Conservation (phyloP, 441 rosid species). For the Croton setiger region DNA sequence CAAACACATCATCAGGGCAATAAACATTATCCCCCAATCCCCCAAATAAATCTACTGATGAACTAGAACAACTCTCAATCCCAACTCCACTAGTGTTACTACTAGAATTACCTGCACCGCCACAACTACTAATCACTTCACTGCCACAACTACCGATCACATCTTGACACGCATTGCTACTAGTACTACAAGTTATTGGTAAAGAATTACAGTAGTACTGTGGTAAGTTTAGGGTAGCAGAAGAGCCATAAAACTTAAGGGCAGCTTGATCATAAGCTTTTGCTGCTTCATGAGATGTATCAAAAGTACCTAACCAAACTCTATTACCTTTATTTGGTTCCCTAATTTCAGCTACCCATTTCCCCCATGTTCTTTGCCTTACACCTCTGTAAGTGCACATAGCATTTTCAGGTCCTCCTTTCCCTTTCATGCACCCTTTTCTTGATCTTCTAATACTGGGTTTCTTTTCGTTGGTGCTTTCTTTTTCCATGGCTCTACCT, state of each 20-base stretch:
- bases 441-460: conserved; percentile 70
- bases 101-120: neutral
- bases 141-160: neutral
- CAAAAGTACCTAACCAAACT: conserved; percentile 38
- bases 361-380: conserved; percentile 36
- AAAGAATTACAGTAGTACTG: neutral
- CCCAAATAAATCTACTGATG: neutral
- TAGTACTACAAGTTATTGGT: too few species aligned
- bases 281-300: conserved; percentile 63
- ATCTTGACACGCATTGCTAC: neutral
- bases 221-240: conserved; percentile 70
- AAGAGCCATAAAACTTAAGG: conserved; percentile 59
- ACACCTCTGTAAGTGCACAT: conserved; percentile 37
- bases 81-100: too few species aligned
- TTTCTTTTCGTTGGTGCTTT: conserved; percentile 31
- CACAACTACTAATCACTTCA: too few species aligned
- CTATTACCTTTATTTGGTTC: conserved; percentile 27
- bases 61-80: conserved; percentile 7
- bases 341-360: conserved; percentile 35
- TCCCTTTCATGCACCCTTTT: conserved; percentile 92
- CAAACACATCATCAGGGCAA: conserved; percentile 8
- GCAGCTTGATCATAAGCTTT: conserved; percentile 80
- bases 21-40: conserved; percentile 1
- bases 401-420: conserved; percentile 13
- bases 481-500: conserved; percentile 13